Percentiles rank a stretch among this genome's conserved stretches.
Conservation (phyloP, 1,284 basidiomycete species). For the Cutaneotrichosporon sp. region DNA sequence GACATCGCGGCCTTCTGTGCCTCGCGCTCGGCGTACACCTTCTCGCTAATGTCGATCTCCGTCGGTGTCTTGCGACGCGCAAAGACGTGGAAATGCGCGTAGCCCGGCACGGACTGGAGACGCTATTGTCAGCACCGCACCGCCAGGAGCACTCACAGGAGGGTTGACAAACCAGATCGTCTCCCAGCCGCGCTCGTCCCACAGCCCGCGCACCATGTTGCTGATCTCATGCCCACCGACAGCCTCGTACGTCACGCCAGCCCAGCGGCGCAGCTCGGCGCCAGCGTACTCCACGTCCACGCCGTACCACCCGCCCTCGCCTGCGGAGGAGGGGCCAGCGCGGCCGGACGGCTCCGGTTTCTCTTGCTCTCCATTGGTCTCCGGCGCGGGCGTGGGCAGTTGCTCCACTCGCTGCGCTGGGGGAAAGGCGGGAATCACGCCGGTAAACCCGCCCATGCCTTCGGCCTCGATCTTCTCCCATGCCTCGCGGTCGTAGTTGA, state of each 20-base stretch:
- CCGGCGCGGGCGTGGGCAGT: neutral
- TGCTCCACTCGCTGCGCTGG: neutral
- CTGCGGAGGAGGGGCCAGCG: neutral
- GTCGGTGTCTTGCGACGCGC: constrained; percentile 43
- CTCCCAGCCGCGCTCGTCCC: constrained; percentile 45
- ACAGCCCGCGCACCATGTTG: constrained; percentile 41
- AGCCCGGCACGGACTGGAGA: constrained; percentile 43
- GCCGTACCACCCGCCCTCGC: constrained; percentile 31
- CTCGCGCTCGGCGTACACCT: neutral
- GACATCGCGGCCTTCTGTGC: too few species aligned
- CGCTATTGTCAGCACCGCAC: constrained; percentile 33
- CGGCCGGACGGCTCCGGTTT: neutral
- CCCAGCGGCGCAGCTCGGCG: constrained; percentile 29
- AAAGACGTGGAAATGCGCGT: constrained; percentile 48
- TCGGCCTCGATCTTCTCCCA: constrained; percentile 39
- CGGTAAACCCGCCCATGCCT: constrained; percentile 45
- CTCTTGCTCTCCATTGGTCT: neutral
- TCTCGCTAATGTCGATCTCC: constrained; percentile 36
- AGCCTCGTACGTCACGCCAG: constrained; percentile 31
- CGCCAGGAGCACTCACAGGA: constrained; percentile 16
- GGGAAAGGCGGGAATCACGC: constrained; percentile 23
- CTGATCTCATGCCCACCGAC: constrained; percentile 40
- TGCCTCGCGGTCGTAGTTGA: constrained; percentile 30
- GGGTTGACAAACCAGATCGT: constrained; percentile 45
- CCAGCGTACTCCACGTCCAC: constrained; percentile 32